These are phyloP conservation scores for Allium cepa DNA, from an alignment of 106 monocot species.

Conservation along the genomic window DNA sequence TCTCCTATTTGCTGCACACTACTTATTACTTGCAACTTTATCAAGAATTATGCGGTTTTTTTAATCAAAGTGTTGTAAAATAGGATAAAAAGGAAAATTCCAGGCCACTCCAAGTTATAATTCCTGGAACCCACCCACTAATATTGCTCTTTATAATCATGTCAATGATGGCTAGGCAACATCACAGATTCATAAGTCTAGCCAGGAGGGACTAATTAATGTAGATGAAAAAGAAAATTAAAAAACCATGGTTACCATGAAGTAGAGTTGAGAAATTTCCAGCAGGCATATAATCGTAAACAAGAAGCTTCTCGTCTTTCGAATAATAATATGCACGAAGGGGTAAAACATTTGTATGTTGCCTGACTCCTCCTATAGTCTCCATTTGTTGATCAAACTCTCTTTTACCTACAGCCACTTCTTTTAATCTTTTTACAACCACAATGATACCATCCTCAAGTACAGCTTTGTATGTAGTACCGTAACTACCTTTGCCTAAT, in stretches of 20 bases:
- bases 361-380: conserved; percentile 63
- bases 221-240: conserved; percentile 9
- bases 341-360: conserved; percentile 61
- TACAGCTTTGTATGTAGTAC: conserved; percentile 91
- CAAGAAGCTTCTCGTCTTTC: conserved; percentile 96
- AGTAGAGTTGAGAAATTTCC: conserved; percentile 61
- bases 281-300: conserved; percentile 59
- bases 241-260: conserved; percentile 54
- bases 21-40: too few relatives aligned
- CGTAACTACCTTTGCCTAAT: conserved; percentile 93
- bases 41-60: too few relatives aligned
- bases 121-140: too few relatives aligned
- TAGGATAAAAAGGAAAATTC: too few relatives aligned
- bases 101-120: too few relatives aligned
- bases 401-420: conserved; percentile 73
- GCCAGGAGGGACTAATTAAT: too few relatives aligned
- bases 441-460: conserved; percentile 91
- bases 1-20: too few relatives aligned
- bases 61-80: too few relatives aligned
- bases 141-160: too few relatives aligned
- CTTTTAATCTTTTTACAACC: conserved; percentile 91
- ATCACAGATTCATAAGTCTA: too few relatives aligned
- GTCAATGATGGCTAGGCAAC: too few relatives aligned
- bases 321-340: conserved; percentile 97
- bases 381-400: conserved; percentile 99